phyloP scores from a whole-genome alignment of 1,284 basidiomycete species.

The Cryptococcus sp. region DNA sequence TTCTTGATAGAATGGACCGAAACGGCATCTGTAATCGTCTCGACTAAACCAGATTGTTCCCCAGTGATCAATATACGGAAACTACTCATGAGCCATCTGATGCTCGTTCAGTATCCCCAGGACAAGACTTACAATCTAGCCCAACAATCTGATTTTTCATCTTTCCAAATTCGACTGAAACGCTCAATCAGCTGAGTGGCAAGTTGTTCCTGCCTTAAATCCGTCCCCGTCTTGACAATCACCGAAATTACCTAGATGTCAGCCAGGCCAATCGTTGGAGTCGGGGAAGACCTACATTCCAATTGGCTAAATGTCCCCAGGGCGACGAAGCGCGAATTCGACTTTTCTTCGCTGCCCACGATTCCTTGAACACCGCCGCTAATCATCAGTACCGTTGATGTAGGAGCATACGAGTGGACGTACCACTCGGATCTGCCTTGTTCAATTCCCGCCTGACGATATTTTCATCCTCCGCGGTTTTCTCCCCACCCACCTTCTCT shows the following conservation, averaged over 20 bases:
- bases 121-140: slow-evolving; percentile 83
- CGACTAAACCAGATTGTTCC: slow-evolving; percentile 84
- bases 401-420: neutral
- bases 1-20: slow-evolving; percentile 99
- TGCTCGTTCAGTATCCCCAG: too few species aligned
- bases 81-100: slow-evolving; percentile 33
- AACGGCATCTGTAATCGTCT: slow-evolving; percentile 93
- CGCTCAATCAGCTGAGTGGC: slow-evolving; percentile 92
- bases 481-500: slow-evolving; percentile 25
- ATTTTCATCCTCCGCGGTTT: slow-evolving; percentile 75
- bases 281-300: slow-evolving; percentile 50
- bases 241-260: slow-evolving; percentile 85
- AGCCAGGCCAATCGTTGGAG: slow-evolving; percentile 44
- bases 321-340: slow-evolving; percentile 88
- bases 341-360: slow-evolving; percentile 91
- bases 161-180: slow-evolving; percentile 91
- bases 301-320: slow-evolving; percentile 85
- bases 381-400: neutral
- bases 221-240: slow-evolving; percentile 97
- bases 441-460: slow-evolving; percentile 91
- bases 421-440: slow-evolving; percentile 82
- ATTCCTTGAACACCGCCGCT: slow-evolving; percentile 86
- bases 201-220: slow-evolving; percentile 94
- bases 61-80: slow-evolving; percentile 91
- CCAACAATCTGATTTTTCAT: slow-evolving; percentile 86